phyloP scores from a whole-genome alignment of 768 basidiomycete species.

The Mycena epipterygia region DNA sequence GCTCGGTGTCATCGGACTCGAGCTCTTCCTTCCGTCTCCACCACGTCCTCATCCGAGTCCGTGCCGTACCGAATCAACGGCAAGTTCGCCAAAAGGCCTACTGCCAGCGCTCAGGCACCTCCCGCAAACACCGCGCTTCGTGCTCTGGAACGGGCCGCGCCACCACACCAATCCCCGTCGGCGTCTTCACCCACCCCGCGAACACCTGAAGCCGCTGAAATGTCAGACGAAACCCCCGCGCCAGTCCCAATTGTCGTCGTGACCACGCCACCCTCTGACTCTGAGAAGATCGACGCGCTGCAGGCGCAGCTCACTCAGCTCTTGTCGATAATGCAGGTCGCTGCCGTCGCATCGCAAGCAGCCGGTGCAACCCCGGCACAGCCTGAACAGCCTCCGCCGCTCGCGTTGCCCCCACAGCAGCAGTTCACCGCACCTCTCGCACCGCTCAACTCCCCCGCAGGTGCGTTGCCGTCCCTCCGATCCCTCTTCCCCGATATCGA shows the following conservation, averaged over 20 bases:
- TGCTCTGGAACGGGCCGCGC: neutral
- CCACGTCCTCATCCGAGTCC: neutral
- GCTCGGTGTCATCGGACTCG: neutral
- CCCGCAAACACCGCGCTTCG: neutral
- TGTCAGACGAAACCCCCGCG: neutral
- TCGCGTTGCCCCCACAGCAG: neutral
- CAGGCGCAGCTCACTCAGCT: neutral
- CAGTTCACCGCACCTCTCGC: neutral
- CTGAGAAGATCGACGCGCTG: neutral
- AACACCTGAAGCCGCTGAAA: neutral
- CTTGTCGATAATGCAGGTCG: neutral
- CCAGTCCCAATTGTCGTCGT: no score
- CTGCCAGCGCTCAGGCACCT: neutral
- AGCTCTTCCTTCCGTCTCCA: neutral
- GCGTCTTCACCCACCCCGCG: neutral
- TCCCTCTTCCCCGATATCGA: constrained; percentile 39
- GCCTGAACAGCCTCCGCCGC: neutral
- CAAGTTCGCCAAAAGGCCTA: neutral
- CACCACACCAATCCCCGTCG: neutral
- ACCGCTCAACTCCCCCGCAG: constrained; percentile 4
- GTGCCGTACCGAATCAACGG: neutral
- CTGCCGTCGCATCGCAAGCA: neutral
- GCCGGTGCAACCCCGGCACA: neutral
- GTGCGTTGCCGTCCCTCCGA: constrained; percentile 26
- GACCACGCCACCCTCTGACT: neutral